Evolutionary conservation across 1,284 basidiomycete species (phyloP).

Genomic region (Inonotus obliquus): DNA sequence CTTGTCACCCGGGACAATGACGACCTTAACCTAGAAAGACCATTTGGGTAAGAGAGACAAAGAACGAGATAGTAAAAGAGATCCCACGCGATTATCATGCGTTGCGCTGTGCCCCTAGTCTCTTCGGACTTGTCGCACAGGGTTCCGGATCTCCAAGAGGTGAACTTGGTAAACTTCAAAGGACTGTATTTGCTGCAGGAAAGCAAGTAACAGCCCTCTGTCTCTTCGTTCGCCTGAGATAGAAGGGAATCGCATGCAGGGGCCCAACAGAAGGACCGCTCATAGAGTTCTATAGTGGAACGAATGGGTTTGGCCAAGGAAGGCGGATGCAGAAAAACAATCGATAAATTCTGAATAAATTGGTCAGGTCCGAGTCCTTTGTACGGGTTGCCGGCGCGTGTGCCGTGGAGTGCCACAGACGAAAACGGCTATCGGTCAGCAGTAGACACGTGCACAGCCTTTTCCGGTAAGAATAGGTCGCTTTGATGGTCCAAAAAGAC

Average conservation of each 20-base stretch:
- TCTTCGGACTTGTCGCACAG: background rate
- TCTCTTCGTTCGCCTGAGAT: background rate
- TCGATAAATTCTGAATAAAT: too few species aligned
- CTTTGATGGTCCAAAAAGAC: background rate
- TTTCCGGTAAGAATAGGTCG: background rate
- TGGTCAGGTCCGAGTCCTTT: background rate
- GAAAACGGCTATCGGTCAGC: background rate
- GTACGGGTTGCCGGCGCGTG: constrained; percentile 7
- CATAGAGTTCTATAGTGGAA: background rate
- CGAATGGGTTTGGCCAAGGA: too few species aligned
- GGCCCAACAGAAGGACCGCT: background rate
- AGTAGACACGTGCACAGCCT: constrained; percentile 1
- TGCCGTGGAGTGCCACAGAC: background rate
- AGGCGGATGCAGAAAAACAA: background rate
- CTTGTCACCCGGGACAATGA: background rate
- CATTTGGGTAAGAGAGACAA: background rate
- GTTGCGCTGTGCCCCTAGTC: background rate
- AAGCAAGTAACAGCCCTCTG: background rate
- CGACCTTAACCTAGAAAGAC: background rate
- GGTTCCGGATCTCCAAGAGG: background rate
- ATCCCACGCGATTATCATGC: constrained; percentile 1
- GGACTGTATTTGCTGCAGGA: background rate
- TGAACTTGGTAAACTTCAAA: background rate
- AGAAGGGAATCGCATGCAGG: background rate
- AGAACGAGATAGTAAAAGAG: background rate